phyloP scores from a whole-genome alignment of 78 protist species.

The Salpingoeca rosetta region DNA sequence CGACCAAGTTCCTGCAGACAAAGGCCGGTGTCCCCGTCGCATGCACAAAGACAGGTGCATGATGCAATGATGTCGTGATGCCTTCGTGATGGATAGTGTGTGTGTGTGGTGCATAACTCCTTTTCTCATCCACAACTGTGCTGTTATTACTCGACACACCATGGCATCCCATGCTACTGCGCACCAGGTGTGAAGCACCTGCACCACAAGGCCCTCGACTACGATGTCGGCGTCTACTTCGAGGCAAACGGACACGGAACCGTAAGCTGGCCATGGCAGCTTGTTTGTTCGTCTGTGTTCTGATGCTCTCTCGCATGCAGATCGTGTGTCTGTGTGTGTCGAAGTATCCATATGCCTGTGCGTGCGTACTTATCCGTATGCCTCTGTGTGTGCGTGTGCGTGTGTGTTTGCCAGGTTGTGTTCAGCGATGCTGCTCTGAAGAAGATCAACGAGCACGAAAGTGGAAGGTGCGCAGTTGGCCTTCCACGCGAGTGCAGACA shows the following conservation, averaged over 20 bases:
- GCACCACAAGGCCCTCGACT: constrained; percentile 51
- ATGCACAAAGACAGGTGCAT: background rate
- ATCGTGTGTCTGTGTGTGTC: too few species aligned
- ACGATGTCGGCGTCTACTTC: constrained; percentile 68
- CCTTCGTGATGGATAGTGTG: too few species aligned
- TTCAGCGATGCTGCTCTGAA: too few species aligned
- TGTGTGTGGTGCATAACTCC: background rate
- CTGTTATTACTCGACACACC: background rate
- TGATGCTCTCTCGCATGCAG: background rate
- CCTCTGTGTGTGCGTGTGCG: too few species aligned
- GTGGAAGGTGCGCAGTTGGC: too few species aligned
- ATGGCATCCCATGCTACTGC: background rate
- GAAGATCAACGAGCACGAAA: too few species aligned
- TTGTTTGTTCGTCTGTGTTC: background rate
- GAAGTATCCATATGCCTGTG: too few species aligned
- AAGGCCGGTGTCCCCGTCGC: background rate
- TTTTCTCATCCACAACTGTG: background rate
- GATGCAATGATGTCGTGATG: background rate
- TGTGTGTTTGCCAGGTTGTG: too few species aligned
- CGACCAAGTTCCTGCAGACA: constrained; percentile 9
- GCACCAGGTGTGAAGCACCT: constrained; percentile 67
- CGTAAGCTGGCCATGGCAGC: background rate
- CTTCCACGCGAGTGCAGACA: too few species aligned
- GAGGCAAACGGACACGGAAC: constrained; percentile 85
- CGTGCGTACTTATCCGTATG: too few species aligned